Evolutionary conservation across 2,329 filamentous ascomycete genomes (phyloP), one percentile per base, ranked within the genome.

Genomic region (Apiospora arundinis): DNA sequence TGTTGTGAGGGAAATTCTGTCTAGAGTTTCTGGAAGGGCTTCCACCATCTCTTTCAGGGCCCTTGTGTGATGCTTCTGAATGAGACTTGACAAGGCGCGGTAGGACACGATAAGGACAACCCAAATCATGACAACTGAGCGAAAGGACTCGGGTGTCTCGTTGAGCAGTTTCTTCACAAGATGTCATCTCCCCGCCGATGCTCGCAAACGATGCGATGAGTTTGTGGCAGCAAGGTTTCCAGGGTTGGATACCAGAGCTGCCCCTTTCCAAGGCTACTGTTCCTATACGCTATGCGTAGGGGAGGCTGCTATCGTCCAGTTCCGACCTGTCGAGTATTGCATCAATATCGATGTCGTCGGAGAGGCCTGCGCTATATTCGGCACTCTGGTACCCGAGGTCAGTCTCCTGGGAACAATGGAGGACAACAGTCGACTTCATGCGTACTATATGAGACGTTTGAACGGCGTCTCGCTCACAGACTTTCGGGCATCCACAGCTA

Each of bases 181-280:
- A 46, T 78, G 77, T 69, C 73, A 74, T n/a, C 72, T 80, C 32
- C 74, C 78, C 3, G 5, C 71, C 18, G 74, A 68, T 18, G 73
- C 75, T n/a, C 78, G 76, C 67, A 71, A 76, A 11, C 74, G 77
- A 45, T 80, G 80, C 75, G 77, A 84, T 69, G 73, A 74, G 3
- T 82, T 84, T 67, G 78, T 81, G 18, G 72, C 70, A 49, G 69
- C 76, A 21, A 75, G 73, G 0, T 85, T 83, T 67, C 79, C 81
- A 0, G 73, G 72, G 6, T 68, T 72, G n/a, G 69, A 74, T 3
- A 76, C 84, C 37, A 73, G 74, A 4, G 79, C 82, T 2, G 79
- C 80, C 9, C 74, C 80, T 8, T 80, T 80, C 6, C 87, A 88
- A 73, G 87, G 86, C 23, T 87, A 85, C 73, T 89, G 87, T 73